A percentile compares a stretch with the other conserved stretches of the same genome.
Evolutionary conservation across 1,139 yeast genomes (phyloP).

Genomic region (Sporopachydermia cereana): DNA sequence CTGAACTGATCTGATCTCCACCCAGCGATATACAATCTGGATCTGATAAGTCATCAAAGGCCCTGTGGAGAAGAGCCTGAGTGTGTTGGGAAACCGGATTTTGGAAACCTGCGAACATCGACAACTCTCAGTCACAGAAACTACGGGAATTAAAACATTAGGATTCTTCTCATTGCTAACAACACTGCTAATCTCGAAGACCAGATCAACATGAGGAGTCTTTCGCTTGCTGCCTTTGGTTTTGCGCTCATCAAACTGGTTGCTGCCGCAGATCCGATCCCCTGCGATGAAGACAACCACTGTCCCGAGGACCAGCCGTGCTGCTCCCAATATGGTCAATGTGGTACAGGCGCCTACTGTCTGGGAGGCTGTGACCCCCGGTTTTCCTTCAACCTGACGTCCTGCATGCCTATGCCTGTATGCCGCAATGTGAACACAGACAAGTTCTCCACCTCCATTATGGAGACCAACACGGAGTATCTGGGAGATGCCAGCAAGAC

Average conservation of each 20-base stretch:
- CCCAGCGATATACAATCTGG: too few relatives aligned
- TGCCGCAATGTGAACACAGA: constrained; percentile 19
- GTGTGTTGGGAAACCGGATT: too few relatives aligned
- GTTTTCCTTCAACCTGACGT: constrained; percentile 44
- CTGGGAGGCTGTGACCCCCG: constrained; percentile 74
- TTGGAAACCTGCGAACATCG: too few relatives aligned
- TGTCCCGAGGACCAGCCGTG: constrained; percentile 73
- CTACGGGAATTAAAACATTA: too few relatives aligned
- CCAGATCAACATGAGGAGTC: too few relatives aligned
- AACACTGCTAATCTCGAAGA: too few relatives aligned
- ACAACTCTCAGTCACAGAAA: too few relatives aligned
- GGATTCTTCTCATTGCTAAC: too few relatives aligned
- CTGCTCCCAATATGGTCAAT: constrained; percentile 73
- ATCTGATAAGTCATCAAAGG: too few relatives aligned
- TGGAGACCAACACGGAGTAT: constrained; percentile 33
- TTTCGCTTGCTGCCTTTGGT: too few relatives aligned
- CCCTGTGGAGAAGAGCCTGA: too few relatives aligned
- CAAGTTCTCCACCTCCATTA: constrained; percentile 23
- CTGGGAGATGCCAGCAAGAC: constrained; percentile 58
- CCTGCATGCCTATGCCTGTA: constrained; percentile 41
- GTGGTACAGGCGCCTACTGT: constrained; percentile 76
- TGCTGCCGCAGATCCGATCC: constrained; percentile 18
- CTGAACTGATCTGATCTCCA: too few relatives aligned
- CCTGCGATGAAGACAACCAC: constrained; percentile 36
- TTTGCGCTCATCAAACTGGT: constrained; percentile 2